Evolutionary conservation across 345 rosid species (phyloP).

Genomic region (Eucalyptus marginata): DNA sequence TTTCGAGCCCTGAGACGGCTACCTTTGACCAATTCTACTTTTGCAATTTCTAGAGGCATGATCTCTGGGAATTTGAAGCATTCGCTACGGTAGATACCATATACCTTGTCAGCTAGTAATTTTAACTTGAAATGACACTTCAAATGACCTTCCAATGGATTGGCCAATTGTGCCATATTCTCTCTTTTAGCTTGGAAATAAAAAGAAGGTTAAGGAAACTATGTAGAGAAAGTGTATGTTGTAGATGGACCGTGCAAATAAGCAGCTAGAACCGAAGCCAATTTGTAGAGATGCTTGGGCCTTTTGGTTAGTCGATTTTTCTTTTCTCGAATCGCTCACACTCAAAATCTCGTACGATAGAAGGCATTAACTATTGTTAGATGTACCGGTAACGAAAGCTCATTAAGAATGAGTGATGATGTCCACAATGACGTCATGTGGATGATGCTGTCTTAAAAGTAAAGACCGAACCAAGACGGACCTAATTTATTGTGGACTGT

Average conservation of each 20-base stretch:
- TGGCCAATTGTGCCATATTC: background rate
- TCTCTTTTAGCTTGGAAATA: background rate
- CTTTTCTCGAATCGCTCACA: background rate
- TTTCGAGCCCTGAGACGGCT: too few relatives aligned
- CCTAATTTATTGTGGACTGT: background rate
- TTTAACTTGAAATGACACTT: too few relatives aligned
- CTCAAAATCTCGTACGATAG: background rate
- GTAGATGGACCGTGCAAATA: background rate
- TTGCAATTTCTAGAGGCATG: too few relatives aligned
- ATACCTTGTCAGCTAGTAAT: too few relatives aligned
- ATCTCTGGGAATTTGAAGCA: too few relatives aligned
- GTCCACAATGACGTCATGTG: background rate
- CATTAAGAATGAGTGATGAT: background rate
- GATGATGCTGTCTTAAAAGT: background rate
- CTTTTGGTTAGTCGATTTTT: background rate
- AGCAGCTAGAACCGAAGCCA: accelerated
- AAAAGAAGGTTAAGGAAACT: background rate
- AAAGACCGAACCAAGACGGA: background rate
- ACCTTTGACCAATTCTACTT: too few relatives aligned
- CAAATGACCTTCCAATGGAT: too few relatives aligned
- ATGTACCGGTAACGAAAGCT: background rate
- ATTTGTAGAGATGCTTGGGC: background rate
- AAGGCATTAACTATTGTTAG: too few relatives aligned
- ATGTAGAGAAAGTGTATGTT: background rate
- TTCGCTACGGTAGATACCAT: too few relatives aligned